Base-by-base conservation (phyloP, 768 basidiomycete species). In the Trametes sanguinea region DNA sequence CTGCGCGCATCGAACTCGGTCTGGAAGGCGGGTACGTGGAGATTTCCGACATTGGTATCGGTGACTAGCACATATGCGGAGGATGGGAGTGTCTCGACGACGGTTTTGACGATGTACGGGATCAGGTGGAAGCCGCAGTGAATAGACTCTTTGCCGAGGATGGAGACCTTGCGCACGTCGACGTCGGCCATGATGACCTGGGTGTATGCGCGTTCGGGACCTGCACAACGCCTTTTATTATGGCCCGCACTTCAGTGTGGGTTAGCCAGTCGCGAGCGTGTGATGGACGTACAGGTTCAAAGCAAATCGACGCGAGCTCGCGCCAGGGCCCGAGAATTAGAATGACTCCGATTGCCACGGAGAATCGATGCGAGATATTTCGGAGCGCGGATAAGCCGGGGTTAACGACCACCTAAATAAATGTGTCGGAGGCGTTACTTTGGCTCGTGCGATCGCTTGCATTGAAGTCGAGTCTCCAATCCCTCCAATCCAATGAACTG, bases 121-220 rank as follows among this genome's bases (percentile, higher is more conserved):
- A 92, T 81, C 60, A 99, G 85, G 73, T 94, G 94, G 70, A 98
- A 95, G 39, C 95, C 95, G 68, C 92, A 92, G 73, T 95, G 95
- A 66, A 98, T 97, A 43, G 89, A 83, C 33, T 95, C 87, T 67
- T 82, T 90, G 42, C 88, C 88, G 33, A 95, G 82, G 73, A 96
- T 95, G 45, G 89, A 85, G 60, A 96, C 88, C 73, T 87, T 91
- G 72, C 85, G 75, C 40, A 93, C 78, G 76, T 91, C 87, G 30
- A 81, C 73, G 52, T 63, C 27, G 32, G 54, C 30, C 52, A 51
- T 59, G 9, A 30, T 59, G 50, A 16, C 48, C 48, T 50, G 48
- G 27, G 42, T 33, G 22, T 51, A 44, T 51, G 50, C 43, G n/a
- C 13, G 48, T 22, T 11, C 30, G 9, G 14, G 11, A 42, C 8